A percentile compares a stretch with the other conserved stretches of the same genome.
These are phyloP conservation scores for Puccinia hordei DNA, from an alignment of 1,284 basidiomycete genomes.

Conservation along the genomic window DNA sequence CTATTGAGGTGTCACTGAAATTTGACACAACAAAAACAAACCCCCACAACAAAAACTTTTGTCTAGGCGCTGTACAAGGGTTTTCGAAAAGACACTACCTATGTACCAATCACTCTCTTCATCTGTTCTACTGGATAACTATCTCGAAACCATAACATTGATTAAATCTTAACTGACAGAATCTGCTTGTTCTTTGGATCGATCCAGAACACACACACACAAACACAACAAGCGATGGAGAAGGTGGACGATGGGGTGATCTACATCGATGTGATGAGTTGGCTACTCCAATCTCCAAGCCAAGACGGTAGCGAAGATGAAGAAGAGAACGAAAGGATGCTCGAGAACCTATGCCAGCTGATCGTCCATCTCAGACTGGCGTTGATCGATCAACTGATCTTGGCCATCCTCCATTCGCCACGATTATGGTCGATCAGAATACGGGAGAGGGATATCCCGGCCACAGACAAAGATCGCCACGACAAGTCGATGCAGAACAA, in stretches of 20 bases:
- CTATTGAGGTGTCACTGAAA: no score
- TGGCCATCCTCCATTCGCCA: not conserved
- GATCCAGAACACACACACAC: no score
- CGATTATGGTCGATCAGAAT: not conserved
- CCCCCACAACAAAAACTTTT: no score
- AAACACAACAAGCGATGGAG: slow-evolving; percentile 8
- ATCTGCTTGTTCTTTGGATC: no score
- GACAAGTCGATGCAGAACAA: not conserved
- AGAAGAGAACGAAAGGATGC: not conserved
- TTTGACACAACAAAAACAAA: no score
- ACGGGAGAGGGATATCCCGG: no score
- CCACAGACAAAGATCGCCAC: not conserved
- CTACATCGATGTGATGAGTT: slow-evolving; percentile 28
- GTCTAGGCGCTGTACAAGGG: no score
- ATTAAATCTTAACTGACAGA: no score
- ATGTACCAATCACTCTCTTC: no score
- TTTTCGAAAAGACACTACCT: no score
- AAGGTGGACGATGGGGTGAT: slow-evolving; percentile 13
- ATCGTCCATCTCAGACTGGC: not conserved
- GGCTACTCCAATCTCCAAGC: slow-evolving; percentile 20
- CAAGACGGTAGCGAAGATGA: not conserved
- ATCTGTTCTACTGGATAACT: no score
- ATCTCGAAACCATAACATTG: no score
- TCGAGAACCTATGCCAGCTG: not conserved
- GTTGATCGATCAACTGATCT: not conserved